Evolutionary conservation across 176 grass and related monocot genomes (phyloP).

Genomic region (Bothriochloa decipiens): DNA sequence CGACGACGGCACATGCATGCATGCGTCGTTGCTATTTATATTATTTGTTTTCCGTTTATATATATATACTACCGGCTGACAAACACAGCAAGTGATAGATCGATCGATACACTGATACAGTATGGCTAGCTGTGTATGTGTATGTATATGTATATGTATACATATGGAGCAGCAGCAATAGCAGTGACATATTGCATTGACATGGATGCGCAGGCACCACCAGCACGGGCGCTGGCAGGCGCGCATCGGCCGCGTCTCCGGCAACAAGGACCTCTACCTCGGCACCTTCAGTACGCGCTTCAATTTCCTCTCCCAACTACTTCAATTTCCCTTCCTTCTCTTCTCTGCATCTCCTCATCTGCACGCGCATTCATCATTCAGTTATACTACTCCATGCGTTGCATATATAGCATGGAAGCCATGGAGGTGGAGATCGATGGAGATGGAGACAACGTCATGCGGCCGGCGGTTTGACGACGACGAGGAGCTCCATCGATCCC

Average conservation of each 20-base stretch:
- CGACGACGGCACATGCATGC: background rate
- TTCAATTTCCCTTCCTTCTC: no score
- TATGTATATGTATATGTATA: background rate
- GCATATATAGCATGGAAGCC: no score
- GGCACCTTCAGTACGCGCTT: slow-evolving; percentile 85
- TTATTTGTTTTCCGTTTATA: background rate
- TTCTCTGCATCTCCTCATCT: no score
- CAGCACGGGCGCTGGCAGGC: slow-evolving; percentile 99
- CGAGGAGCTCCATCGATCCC: no score
- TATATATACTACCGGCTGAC: background rate
- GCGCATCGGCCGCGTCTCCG: slow-evolving; percentile 92
- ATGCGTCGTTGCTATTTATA: background rate
- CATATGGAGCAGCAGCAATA: background rate
- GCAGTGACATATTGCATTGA: background rate
- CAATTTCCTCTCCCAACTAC: no score
- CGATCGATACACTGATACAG: background rate
- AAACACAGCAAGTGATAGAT: background rate
- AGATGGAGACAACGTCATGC: no score
- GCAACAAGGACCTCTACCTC: slow-evolving; percentile 99
- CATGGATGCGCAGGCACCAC: slow-evolving; percentile 64
- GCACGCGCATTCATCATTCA: no score
- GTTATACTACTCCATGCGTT: no score
- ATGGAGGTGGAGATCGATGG: no score
- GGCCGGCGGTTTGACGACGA: no score
- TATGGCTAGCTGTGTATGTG: no score